Evolutionary conservation across 768 basidiomycete genomes (phyloP).

Genomic region (Coprinellus micaceus): DNA sequence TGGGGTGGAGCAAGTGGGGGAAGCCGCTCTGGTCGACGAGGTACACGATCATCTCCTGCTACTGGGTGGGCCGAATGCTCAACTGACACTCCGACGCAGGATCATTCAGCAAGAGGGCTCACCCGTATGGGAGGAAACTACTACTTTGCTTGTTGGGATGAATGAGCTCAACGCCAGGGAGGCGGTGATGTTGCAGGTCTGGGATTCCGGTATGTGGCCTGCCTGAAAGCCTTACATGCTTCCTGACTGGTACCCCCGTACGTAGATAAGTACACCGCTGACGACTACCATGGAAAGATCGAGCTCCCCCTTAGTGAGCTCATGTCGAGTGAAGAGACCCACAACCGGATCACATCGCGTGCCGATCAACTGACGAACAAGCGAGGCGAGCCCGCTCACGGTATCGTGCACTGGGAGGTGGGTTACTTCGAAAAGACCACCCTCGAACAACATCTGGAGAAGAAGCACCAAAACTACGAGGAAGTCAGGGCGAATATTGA

Average conservation of each 20-base stretch:
- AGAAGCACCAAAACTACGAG: slow-evolving; percentile 29
- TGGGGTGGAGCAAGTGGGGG: slow-evolving; percentile 61
- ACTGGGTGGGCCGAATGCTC: too few relatives aligned
- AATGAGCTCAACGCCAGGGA: slow-evolving; percentile 69
- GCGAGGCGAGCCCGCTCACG: slow-evolving; percentile 28
- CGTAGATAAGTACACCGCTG: slow-evolving; percentile 38
- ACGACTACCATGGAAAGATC: slow-evolving; percentile 49
- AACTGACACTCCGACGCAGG: slow-evolving; percentile 23
- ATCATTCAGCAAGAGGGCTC: slow-evolving; percentile 61
- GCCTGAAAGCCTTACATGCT: neutral
- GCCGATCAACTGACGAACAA: slow-evolving; percentile 41
- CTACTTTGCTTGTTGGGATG: slow-evolving; percentile 55
- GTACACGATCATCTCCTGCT: slow-evolving; percentile 18
- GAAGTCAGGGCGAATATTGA: slow-evolving; percentile 37
- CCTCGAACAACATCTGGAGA: slow-evolving; percentile 30
- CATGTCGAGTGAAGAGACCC: slow-evolving; percentile 30
- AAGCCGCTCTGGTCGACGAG: slow-evolving; percentile 69
- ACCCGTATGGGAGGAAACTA: slow-evolving; percentile 70
- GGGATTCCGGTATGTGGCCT: slow-evolving; percentile 57
- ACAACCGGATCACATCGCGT: slow-evolving; percentile 45
- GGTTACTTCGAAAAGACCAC: slow-evolving; percentile 52
- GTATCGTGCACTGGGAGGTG: slow-evolving; percentile 39
- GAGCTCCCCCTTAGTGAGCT: slow-evolving; percentile 37
- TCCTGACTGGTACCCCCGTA: neutral
- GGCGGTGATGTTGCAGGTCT: slow-evolving; percentile 58